These are phyloP conservation scores for Euphorbia tirucalli DNA, from an alignment of 345 rosid species.

Conservation along the genomic window DNA sequence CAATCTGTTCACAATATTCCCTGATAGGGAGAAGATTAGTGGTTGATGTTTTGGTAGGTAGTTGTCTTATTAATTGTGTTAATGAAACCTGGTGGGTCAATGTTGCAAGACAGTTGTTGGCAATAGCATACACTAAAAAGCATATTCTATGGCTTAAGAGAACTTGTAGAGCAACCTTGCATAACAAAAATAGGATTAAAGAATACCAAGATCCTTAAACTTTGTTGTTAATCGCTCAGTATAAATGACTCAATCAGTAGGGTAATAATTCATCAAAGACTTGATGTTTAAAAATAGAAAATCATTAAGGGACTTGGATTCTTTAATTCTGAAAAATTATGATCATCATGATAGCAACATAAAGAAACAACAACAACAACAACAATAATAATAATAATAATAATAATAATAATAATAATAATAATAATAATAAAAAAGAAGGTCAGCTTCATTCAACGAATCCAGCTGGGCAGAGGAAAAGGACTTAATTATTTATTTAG, in stretches of 20 bases:
- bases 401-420: no score
- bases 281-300: not conserved
- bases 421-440: no score
- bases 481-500: not conserved
- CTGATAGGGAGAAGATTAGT: not conserved
- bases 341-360: not conserved
- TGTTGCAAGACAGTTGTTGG: constrained; percentile 2
- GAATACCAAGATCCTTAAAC: not conserved
- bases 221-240: not conserved
- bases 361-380: not conserved
- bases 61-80: constrained; percentile 14
- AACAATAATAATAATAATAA: no score
- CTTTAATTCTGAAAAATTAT: not conserved
- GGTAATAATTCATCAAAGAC: not conserved
- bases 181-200: not conserved
- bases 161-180: not conserved
- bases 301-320: not conserved
- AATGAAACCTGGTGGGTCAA: constrained; percentile 14
- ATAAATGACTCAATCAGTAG: not conserved
- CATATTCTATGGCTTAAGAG: not conserved
- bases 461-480: constrained; percentile 2
- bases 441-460: not conserved
- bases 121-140: not conserved
- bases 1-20: not conserved
- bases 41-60: constrained; percentile 14